Percentiles rank a stretch among this genome's conserved stretches.
Conservation (phyloP, 495 filamentous ascomycete species). For the Neurospora sp. region DNA sequence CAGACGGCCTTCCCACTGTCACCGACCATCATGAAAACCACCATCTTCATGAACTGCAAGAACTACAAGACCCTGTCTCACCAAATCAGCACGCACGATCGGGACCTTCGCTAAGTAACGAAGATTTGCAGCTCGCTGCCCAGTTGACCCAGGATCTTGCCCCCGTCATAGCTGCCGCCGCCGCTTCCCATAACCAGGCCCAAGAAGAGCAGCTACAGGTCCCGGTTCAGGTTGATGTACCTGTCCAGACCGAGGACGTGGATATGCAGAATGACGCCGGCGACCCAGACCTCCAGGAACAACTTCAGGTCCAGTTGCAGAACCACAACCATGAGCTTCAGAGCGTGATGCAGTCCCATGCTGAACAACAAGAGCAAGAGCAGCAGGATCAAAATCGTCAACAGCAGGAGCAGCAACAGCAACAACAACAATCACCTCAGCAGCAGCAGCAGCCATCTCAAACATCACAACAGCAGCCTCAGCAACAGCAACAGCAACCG, state of each 20-base stretch:
- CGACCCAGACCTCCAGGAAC: constrained; percentile 21
- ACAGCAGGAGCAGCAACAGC: constrained; percentile 17
- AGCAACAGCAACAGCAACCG: constrained; percentile 9
- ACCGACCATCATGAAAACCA: constrained; percentile 14
- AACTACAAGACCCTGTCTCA: constrained; percentile 19
- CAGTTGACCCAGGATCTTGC: constrained; percentile 40
- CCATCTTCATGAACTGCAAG: constrained; percentile 18
- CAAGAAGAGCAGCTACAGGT: constrained; percentile 10
- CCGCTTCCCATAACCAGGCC: constrained; percentile 11
- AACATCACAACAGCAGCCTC: constrained; percentile 3
- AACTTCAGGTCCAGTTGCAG: constrained; percentile 24
- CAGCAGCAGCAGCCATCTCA: not conserved
- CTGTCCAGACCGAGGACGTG: constrained; percentile 1
- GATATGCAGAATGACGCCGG: constrained; percentile 4
- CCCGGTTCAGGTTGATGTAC: constrained; percentile 6
- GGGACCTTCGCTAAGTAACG: constrained; percentile 22
- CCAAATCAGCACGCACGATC: constrained; percentile 22
- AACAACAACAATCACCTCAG: constrained; percentile 1
- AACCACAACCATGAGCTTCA: constrained; percentile 17
- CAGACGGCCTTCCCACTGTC: constrained; percentile 7
- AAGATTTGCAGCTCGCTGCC: constrained; percentile 43
- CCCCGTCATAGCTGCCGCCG: constrained; percentile 19
- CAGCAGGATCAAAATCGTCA: constrained; percentile 6
- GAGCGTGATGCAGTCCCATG: constrained; percentile 13
- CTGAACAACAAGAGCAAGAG: constrained; percentile 4